Evolutionary conservation across 805 yeast genomes (phyloP).

Genomic region (Candida tibetensis): DNA sequence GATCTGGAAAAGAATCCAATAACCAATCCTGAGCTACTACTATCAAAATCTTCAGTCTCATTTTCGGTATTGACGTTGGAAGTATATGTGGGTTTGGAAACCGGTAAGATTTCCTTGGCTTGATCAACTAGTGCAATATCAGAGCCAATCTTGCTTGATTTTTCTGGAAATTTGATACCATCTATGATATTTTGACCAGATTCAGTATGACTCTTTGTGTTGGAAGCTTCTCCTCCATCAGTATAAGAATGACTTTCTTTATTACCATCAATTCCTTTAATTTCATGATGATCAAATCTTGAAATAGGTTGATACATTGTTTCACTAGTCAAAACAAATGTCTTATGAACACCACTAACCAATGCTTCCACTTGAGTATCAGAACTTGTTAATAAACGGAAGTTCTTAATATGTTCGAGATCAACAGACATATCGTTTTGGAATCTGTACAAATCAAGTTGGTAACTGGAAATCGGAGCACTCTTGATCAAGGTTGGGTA

Average conservation of each 20-base stretch:
- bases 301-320: slow-evolving; percentile 37
- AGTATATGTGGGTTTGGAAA: not conserved
- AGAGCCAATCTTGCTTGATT: slow-evolving; percentile 5
- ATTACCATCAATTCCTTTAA: slow-evolving; percentile 19
- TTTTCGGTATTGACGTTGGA: not conserved
- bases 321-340: slow-evolving; percentile 24
- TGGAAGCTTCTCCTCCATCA: not conserved
- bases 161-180: slow-evolving; percentile 33
- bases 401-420: slow-evolving; percentile 16
- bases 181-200: slow-evolving; percentile 31
- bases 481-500: slow-evolving; percentile 81
- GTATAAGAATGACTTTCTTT: not conserved
- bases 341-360: slow-evolving; percentile 37
- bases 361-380: slow-evolving; percentile 22
- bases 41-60: not conserved
- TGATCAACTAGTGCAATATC: slow-evolving; percentile 8
- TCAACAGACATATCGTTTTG: slow-evolving; percentile 17
- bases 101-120: not conserved
- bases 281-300: slow-evolving; percentile 18
- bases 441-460: slow-evolving; percentile 30
- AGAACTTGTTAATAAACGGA: slow-evolving; percentile 14
- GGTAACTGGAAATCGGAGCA: slow-evolving; percentile 73
- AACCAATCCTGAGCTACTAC: not conserved
- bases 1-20: slow-evolving; percentile 4
- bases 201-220: slow-evolving; percentile 1